Base-by-base conservation (phyloP, 2,329 filamentous ascomycete genomes). In the Onygenales sp. region DNA sequence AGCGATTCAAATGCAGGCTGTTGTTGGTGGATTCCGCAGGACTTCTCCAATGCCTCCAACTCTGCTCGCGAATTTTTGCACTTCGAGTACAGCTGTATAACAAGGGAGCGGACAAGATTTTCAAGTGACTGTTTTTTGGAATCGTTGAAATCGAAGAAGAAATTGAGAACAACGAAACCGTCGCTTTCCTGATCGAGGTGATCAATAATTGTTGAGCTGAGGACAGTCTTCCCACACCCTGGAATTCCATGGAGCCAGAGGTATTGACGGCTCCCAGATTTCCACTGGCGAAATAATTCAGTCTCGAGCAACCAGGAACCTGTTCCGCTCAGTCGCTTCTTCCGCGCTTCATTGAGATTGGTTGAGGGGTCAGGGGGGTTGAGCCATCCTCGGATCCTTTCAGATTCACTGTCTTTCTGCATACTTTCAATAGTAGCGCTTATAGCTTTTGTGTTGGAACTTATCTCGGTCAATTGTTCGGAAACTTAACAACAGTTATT, bases 81-180 rank as follows among this genome's bases (percentile, higher is more conserved):
- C 42, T 36, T 34, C 31, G 49, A 11, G 32, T 32, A 53, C 21
- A 56, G 33, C 14, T 47, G 51, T 4, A 34, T 21, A 45, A 45
- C 27, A 33, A 58, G 51, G 14, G 55, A 57, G 43, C 53, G 53
- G 10, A 57, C 46, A 37, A 54, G 53, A 11, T 49, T 55, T 40
- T 47, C n/a, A 10, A 49, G 46, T 6, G 43, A 47, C 48, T 57
- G 52, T 44, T 58, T 58, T 42, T 49, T 51, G 6, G 31, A n/a
- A 52, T 54, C 51, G 31, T 47, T 55, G 51, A 57, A 58, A 50
- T 58, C 57, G 39, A 58, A 58, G 42, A 55, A 58, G 42, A 58
- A 58, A 46, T 57, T 54, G 39, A 37, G 37, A 14, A 58, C 52
- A 27, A 46, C 43, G n/a, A 42, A 47, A 33, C 33, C 32, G 14